A percentile compares a stretch with the other conserved stretches of the same genome.
Conservation (phyloP, 352 stramenopile genomes). For the Halophytophthora batemanensis region DNA sequence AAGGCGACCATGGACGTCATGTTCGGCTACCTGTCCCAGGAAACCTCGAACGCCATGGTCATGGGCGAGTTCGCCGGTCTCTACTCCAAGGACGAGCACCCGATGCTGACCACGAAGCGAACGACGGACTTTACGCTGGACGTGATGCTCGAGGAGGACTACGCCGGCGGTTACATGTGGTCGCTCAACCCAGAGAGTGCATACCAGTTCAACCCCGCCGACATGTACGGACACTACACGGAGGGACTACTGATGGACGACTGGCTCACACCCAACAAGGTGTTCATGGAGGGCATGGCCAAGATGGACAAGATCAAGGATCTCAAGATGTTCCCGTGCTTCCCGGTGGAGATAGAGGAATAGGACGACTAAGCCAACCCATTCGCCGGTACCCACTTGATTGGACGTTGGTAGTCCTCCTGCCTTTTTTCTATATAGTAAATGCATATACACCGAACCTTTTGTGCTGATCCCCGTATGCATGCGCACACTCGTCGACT, state of each 20-base stretch:
- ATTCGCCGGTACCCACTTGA: background rate
- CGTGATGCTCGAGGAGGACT: constrained; percentile 42
- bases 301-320: constrained; percentile 50
- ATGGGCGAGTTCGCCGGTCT: constrained; percentile 64
- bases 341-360: constrained; percentile 34
- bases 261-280: constrained; percentile 63
- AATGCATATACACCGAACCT: too few relatives aligned
- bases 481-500: too few relatives aligned
- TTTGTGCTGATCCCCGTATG: too few relatives aligned
- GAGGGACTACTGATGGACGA: constrained; percentile 60
- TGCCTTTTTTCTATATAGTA: too few relatives aligned
- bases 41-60: constrained; percentile 44
- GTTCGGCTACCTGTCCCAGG: constrained; percentile 55
- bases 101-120: constrained; percentile 54
- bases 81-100: constrained; percentile 49
- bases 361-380: constrained; percentile 7
- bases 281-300: constrained; percentile 53
- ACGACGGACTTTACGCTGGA: constrained; percentile 62
- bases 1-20: constrained; percentile 57
- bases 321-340: constrained; percentile 59
- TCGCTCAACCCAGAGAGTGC: constrained; percentile 68
- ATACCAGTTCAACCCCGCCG: constrained; percentile 68
- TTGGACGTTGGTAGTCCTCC: too few relatives aligned
- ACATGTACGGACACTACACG: constrained; percentile 49
- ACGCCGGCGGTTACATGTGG: constrained; percentile 71